Conservation (phyloP, 2,329 filamentous ascomycete species). For the Xylariaceae sp. region DNA sequence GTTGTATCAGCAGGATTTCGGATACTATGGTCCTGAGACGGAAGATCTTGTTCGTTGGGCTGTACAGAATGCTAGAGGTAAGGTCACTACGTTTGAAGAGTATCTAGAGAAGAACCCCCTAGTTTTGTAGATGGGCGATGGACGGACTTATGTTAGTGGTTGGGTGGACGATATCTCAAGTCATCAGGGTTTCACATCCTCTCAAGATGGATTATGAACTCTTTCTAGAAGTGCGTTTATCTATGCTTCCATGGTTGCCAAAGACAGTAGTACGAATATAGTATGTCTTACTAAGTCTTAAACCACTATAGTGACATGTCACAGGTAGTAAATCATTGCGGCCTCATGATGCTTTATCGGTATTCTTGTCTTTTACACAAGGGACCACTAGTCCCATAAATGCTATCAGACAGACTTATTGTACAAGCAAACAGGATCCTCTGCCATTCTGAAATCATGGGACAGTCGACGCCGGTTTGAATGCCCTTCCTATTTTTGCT, state of each 20-base stretch:
- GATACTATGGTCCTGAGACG: too few relatives aligned
- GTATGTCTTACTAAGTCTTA: neutral
- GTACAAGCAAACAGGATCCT: slow-evolving; percentile 36
- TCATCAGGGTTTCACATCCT: neutral
- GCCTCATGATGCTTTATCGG: neutral
- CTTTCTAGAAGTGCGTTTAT: too few relatives aligned
- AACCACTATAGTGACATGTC: neutral
- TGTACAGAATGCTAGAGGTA: too few relatives aligned
- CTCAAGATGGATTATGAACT: too few relatives aligned
- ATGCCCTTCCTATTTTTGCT: slow-evolving; percentile 31
- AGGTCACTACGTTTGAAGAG: too few relatives aligned
- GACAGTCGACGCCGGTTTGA: slow-evolving; percentile 36
- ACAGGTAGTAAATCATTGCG: neutral
- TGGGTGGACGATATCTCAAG: neutral
- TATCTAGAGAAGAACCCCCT: too few relatives aligned
- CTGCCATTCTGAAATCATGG: slow-evolving; percentile 28
- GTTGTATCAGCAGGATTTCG: too few relatives aligned
- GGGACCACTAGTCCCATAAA: slow-evolving; percentile 28
- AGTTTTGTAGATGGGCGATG: too few relatives aligned
- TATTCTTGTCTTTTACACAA: slow-evolving; percentile 13
- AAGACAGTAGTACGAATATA: neutral
- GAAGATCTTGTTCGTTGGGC: too few relatives aligned
- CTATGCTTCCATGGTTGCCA: neutral
- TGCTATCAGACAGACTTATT: slow-evolving; percentile 34
- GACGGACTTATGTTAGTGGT: too few relatives aligned